Evolutionary conservation across 2,329 filamentous ascomycete species (phyloP), one percentile per base, ranked within the genome.

Genomic region (Furcasterigmium furcatum): DNA sequence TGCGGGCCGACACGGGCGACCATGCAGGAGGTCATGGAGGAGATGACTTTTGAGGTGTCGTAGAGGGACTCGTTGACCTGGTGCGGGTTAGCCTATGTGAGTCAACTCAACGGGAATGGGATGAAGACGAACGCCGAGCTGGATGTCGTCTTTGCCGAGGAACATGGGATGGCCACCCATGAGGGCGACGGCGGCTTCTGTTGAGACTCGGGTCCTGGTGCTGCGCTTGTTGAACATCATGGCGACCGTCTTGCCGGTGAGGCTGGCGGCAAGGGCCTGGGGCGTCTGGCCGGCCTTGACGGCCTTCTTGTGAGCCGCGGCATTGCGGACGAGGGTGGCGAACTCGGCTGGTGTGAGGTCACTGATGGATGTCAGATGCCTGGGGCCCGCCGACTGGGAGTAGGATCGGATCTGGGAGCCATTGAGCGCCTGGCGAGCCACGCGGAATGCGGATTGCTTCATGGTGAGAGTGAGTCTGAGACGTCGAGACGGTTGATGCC

Each of bases 161-260:
- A 99, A 99, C 91, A 99, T 96, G 19, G 94, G 85, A 58, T 96
- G 87, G 0, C 92, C 94, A 30, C 91, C 91, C 74, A 99, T 79
- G 48, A 88, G 74, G n/a, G 86, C 81, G 30, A 96, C 84, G 12
- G 94, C 94, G 8, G 87, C 87, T 73, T 99, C 94, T 2, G 91
- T 96, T 2, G 91, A 96, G 25, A 99, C 85, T 51, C 94, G 84
- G 12, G 94, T 99, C 49, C 94, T 82, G 12, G 94, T 99, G 58
- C 88, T 95, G 55, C 91, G 84, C 73, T 99, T 99, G 77, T 80
- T 95, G 75, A 99, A 99, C 77, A 95, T 89, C 84, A 99, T 87
- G 54, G 94, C 92, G 25, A 99, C 81, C 0, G 91, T 91, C 66
- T 89, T 83, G 43, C 89, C 88, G 1, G 79, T 68, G 51, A 99